Conservation (phyloP, 176 grass and related monocot genomes). For the Bonia amplexicaulis region DNA sequence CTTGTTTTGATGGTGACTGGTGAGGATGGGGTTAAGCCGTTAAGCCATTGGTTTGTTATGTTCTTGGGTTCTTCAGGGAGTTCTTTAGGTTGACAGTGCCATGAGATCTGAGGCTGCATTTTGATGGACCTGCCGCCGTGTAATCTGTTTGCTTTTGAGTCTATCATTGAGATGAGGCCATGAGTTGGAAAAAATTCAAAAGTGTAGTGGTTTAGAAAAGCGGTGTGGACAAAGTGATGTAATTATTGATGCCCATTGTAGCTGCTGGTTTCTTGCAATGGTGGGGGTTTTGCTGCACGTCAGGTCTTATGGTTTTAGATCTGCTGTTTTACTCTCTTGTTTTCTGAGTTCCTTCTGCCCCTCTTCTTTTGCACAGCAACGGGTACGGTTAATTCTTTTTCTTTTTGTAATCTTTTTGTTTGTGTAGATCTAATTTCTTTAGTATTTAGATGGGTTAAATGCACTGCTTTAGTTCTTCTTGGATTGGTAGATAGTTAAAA, state of each 20-base stretch:
- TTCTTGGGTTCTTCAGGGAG: background rate
- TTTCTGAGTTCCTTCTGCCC: background rate
- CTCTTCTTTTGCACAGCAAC: background rate
- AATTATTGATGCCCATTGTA: slow-evolving; percentile 22
- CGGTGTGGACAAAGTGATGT: background rate
- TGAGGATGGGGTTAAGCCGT: background rate
- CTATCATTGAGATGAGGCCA: background rate
- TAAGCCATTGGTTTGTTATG: background rate
- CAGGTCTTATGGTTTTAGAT: background rate
- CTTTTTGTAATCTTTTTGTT: background rate
- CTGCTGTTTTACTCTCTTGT: background rate
- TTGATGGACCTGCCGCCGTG: background rate
- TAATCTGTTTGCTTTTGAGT: background rate
- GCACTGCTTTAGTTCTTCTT: background rate
- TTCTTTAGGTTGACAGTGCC: background rate
- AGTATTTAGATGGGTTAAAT: background rate
- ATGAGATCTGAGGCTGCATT: slow-evolving; percentile 17
- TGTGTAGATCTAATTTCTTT: background rate
- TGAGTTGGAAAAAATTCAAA: background rate
- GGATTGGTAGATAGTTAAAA: background rate
- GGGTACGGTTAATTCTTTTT: background rate
- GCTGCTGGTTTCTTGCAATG: slow-evolving; percentile 17
- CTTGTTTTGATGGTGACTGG: background rate
- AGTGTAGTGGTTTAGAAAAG: background rate
- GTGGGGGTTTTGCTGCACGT: background rate